phyloP scores from a whole-genome alignment of 2,329 filamentous ascomycete species.

The Botrytis fragariae region DNA sequence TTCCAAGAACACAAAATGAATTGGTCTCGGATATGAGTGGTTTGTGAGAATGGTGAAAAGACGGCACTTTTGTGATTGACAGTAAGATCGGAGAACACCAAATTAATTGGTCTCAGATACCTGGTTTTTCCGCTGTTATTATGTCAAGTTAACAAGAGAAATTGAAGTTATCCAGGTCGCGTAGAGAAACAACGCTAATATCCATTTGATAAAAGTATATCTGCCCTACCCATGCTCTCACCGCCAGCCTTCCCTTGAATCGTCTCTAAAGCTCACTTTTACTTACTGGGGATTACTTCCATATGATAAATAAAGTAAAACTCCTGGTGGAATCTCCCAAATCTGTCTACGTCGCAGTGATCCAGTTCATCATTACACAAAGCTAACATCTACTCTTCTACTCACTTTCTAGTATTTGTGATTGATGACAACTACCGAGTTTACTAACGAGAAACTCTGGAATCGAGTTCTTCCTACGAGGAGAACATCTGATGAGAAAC shows the following conservation, averaged over 20 bases:
- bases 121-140: neutral
- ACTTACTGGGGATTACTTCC: neutral
- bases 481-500: neutral
- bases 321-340: neutral
- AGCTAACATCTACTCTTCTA: neutral
- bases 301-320: neutral
- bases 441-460: neutral
- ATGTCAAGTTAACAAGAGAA: neutral
- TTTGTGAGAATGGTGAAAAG: neutral
- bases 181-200: neutral
- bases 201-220: neutral
- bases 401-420: neutral
- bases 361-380: neutral
- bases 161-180: neutral
- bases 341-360: neutral
- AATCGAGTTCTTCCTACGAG: neutral
- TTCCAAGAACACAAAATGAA: neutral
- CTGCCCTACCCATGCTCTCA: neutral
- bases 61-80: neutral
- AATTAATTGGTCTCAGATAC: neutral
- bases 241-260: neutral
- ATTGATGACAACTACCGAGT: neutral
- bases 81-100: neutral
- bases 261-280: neutral
- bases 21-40: neutral